A percentile compares a stretch with the other conserved stretches of the same genome.
phyloP scores from a whole-genome alignment of 2,329 filamentous ascomycete genomes.

The Aspergillus sp. region DNA sequence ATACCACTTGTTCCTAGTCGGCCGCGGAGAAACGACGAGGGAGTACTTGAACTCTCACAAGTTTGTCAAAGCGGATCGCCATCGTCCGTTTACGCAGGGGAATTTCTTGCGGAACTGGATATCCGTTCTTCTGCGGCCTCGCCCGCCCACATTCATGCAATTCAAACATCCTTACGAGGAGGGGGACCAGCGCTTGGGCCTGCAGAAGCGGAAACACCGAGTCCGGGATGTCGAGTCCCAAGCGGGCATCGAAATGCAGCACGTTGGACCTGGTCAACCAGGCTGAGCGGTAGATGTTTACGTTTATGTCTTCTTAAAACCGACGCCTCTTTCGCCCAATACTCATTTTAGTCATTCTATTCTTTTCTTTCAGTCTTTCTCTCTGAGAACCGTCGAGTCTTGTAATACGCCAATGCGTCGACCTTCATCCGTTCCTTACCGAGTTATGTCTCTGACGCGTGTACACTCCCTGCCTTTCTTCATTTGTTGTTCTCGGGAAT shows the following conservation, averaged over 20 bases:
- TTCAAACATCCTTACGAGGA: constrained; percentile 70
- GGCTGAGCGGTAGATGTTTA: constrained; percentile 5
- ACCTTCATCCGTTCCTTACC: too few species aligned
- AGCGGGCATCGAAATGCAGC: constrained; percentile 63
- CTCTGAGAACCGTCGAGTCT: too few species aligned
- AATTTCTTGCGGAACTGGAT: constrained; percentile 68
- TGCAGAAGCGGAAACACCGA: constrained; percentile 44
- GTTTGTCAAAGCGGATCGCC: constrained; percentile 83
- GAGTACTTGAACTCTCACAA: constrained; percentile 96
- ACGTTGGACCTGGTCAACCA: constrained; percentile 33
- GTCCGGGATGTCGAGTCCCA: constrained; percentile 43
- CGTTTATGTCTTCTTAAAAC: too few species aligned
- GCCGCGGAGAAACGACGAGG: constrained; percentile 83
- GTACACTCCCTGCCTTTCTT: constrained; percentile 4
- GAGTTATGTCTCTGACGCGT: constrained; percentile 1
- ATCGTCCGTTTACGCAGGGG: constrained; percentile 78
- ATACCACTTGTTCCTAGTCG: constrained; percentile 88
- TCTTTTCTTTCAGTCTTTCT: constrained; percentile 5
- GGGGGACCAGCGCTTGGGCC: constrained; percentile 76
- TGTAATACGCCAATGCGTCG: too few species aligned
- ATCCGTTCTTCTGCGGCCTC: constrained; percentile 69
- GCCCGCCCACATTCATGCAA: constrained; percentile 76
- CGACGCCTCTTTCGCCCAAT: constrained; percentile 10
- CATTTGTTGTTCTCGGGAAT: too few species aligned
- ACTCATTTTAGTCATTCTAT: constrained; percentile 9